Evolutionary conservation across 2,329 filamentous ascomycete genomes (phyloP), one percentile per base, ranked within the genome.

Genomic region (Aotearoamyces nothofagi): DNA sequence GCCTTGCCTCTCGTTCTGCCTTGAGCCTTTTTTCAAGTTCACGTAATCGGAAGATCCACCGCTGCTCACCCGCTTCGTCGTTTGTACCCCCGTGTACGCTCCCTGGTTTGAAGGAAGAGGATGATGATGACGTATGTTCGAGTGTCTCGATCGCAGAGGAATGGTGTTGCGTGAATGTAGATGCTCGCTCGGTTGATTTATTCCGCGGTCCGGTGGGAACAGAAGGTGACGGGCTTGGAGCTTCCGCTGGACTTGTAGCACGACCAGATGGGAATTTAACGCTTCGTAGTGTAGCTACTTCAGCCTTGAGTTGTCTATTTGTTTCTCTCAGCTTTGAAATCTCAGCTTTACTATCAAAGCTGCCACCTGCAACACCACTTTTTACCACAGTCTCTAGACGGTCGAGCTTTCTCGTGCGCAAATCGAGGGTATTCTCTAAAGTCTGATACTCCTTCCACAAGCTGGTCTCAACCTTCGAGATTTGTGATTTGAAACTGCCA

Each of bases 21-120:
- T 93, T 92, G 11, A 98, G 61, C 42, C 92, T 72, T 39, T 77
- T 68, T 59, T 98, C 90, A 41, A 96, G 60, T 48, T 96, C 86
- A 33, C 82, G 73, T 17, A 96, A 61, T 5, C 90, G 62, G 38
- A 92, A 69, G 39, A 92, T 73, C 82, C 83, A 93, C 40, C 78
- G 71, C 39, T 80, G 76, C 41, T 87, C 78, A 22, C 60, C 61
- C 2, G 58, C 56, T 27, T 48, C 45, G 3, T 43, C 44, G 10
- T 27, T 24, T 12, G 24, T 7, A n/a, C 27, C 16, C 28, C 11
- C 29, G 29, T 29, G 39, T 26, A 4, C 12, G 22, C 13, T 39
- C 27, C 4, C 27, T 12, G 32, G 28, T 19, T 57, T 56, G 20
- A 40, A 36, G 5, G 40, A 45, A 17, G 37, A 25, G 33, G 22